Evolutionary conservation across 2,329 filamentous ascomycete species (phyloP), one percentile per base, ranked within the genome.

Genomic region (Hypoxylon sp.): DNA sequence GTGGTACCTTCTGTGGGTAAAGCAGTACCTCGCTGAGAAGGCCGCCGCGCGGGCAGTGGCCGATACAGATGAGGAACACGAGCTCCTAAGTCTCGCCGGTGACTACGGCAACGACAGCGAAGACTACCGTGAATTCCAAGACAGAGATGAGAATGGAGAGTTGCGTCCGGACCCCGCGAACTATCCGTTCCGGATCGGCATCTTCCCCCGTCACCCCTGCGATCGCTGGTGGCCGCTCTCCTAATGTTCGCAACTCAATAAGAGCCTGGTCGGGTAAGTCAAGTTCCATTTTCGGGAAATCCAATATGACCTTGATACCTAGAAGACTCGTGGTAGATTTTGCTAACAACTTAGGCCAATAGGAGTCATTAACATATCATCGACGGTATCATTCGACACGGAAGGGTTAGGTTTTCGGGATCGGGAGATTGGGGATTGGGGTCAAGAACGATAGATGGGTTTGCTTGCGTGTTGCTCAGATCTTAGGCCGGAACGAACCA

Each of bases 201-300:
- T 13, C 5, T 25, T 31, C n/a, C 30, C 30, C 6, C 22, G 42
- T 10, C 60, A 56, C 10, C 31, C 40, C 20, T 13, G 27, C 22
- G 44, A 63, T 22, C 31, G 17, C 17, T 57, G 60, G 53, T 56
- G 53, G 51, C 53, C 44, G 33, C 51, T 63, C 13, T 63, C 42
- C 7, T 63, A 48, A 30, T n/a, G 25, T 20, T 40, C 14, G 2
- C 7, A 13, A 27, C n/a, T 6, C 7, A 13, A 25, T 6, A 20
- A 8, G 25, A 51, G 22, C 20, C 22, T 48, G n/a, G 1, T 33
- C 25, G 6, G 7, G 42, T 25, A 56, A 42, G n/a, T 49, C 22
- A 33, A 27, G 25, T 17, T 33, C 22, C 3, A n/a, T 10, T n/a
- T 20, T 30, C 6, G 27, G 25, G 25, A 30, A 42, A 14, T 14